Percentiles rank a stretch among this genome's conserved stretches.
phyloP scores from a whole-genome alignment of 148 eudicot species.

The Vaccinium macrocarpon region DNA sequence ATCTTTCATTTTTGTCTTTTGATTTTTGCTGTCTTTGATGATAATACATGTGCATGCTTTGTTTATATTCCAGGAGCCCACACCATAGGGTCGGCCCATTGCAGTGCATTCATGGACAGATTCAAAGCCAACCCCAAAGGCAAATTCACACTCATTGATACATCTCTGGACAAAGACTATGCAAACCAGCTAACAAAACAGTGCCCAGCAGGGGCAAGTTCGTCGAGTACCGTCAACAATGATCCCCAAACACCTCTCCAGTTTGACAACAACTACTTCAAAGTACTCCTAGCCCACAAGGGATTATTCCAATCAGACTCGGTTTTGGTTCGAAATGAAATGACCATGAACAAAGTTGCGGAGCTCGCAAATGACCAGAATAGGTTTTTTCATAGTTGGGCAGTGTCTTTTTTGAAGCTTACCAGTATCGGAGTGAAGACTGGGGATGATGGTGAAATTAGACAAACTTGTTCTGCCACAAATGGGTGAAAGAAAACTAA shows the following conservation, averaged over 20 bases:
- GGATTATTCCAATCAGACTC: constrained; percentile 75
- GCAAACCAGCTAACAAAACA: constrained; percentile 40
- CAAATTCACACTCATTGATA: constrained; percentile 44
- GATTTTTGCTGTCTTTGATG: neutral
- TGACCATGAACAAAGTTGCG: constrained; percentile 41
- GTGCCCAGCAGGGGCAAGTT: constrained; percentile 33
- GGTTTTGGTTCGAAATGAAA: constrained; percentile 33
- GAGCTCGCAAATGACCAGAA: constrained; percentile 41
- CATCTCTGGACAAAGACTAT: constrained; percentile 47
- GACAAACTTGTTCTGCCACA: constrained; percentile 44
- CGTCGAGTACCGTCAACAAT: constrained; percentile 35
- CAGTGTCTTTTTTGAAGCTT: constrained; percentile 49
- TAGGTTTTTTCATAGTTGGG: constrained; percentile 47
- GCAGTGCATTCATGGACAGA: constrained; percentile 56
- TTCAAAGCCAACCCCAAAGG: constrained; percentile 44
- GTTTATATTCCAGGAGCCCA: constrained; percentile 57
- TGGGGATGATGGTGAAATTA: constrained; percentile 50
- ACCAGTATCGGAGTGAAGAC: constrained; percentile 45
- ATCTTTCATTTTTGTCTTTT: too few relatives aligned
- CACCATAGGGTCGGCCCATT: constrained; percentile 76
- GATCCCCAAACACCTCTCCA: constrained; percentile 52
- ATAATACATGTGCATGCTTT: too few relatives aligned
- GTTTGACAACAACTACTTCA: constrained; percentile 64
- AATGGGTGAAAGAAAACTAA: constrained; percentile 18
- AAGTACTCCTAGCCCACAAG: constrained; percentile 37